Conservation (phyloP, 179 eudicot species). For the Beta corolliflora region DNA sequence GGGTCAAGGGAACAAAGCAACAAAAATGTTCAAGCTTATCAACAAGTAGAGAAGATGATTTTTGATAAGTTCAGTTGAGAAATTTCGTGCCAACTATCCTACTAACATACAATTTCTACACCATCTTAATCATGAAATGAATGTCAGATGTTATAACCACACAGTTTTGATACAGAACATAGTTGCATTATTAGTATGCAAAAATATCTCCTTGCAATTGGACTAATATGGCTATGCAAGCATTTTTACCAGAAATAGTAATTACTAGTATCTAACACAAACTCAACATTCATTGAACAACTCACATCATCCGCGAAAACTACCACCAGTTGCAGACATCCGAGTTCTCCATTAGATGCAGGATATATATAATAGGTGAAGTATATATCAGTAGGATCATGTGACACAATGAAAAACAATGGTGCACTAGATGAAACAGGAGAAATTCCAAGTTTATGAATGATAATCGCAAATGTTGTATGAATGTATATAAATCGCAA, state of each 20-base stretch:
- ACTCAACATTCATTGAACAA: not conserved
- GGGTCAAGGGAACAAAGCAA: slow-evolving; percentile 23
- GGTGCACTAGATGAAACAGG: too few relatives aligned
- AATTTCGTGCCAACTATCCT: slow-evolving; percentile 10
- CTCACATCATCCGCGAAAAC: not conserved
- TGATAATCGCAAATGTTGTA: too few relatives aligned
- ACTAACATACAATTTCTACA: not conserved
- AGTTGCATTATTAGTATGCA: not conserved
- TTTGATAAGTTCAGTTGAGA: not conserved
- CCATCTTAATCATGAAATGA: not conserved
- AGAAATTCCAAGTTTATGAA: too few relatives aligned
- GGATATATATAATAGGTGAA: too few relatives aligned
- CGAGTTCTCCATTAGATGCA: not conserved
- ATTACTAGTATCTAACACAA: not conserved
- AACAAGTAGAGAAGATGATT: not conserved
- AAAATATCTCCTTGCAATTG: not conserved
- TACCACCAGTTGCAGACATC: not conserved
- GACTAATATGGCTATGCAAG: not conserved
- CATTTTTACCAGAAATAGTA: not conserved
- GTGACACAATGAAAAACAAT: too few relatives aligned
- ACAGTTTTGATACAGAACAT: not conserved
- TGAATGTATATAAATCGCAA: too few relatives aligned
- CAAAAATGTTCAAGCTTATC: slow-evolving; percentile 34
- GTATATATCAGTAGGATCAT: too few relatives aligned
- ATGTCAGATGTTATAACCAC: not conserved